Evolutionary conservation across 805 yeast genomes (phyloP).

Genomic region (Saccharomycopsis vini): DNA sequence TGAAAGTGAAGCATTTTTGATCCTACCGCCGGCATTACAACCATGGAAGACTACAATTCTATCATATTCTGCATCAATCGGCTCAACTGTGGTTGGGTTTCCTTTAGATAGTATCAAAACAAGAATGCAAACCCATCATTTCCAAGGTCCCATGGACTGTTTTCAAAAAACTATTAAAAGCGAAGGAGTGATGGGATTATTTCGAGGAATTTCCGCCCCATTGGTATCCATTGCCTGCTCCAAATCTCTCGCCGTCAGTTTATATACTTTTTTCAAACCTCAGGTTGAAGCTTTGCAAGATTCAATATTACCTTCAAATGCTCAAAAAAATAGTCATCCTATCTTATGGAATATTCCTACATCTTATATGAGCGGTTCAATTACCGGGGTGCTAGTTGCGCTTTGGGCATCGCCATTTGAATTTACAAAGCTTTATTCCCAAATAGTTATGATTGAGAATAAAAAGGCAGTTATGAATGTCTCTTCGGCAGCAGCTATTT

Average conservation of each 20-base stretch:
- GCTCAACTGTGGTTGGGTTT: conserved; percentile 64
- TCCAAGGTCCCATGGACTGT: conserved; percentile 49
- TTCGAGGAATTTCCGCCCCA: conserved; percentile 72
- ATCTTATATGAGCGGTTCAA: conserved; percentile 46
- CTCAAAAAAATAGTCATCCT: background rate
- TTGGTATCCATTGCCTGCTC: conserved; percentile 56
- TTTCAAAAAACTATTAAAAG: conserved; percentile 40
- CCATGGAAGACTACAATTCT: conserved; percentile 51
- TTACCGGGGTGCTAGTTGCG: conserved; percentile 59
- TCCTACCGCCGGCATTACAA: conserved; percentile 36
- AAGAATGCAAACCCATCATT: conserved; percentile 71
- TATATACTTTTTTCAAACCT: conserved; percentile 51
- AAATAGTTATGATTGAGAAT: conserved; percentile 44
- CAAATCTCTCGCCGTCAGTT: conserved; percentile 55
- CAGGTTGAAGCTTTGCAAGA: background rate
- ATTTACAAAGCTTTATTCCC: conserved; percentile 73
- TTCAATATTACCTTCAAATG: background rate
- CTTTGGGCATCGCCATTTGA: conserved; percentile 77
- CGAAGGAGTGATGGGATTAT: conserved; percentile 68
- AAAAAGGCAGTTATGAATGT: conserved; percentile 25
- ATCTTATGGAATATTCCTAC: background rate
- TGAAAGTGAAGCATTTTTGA: conserved; percentile 33
- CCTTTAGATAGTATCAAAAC: conserved; percentile 86
- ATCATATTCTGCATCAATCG: conserved; percentile 56
- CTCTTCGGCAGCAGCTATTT: background rate